Base-by-base conservation (phyloP, 2,329 filamentous ascomycete genomes). In the Verticillium tricorpus region DNA sequence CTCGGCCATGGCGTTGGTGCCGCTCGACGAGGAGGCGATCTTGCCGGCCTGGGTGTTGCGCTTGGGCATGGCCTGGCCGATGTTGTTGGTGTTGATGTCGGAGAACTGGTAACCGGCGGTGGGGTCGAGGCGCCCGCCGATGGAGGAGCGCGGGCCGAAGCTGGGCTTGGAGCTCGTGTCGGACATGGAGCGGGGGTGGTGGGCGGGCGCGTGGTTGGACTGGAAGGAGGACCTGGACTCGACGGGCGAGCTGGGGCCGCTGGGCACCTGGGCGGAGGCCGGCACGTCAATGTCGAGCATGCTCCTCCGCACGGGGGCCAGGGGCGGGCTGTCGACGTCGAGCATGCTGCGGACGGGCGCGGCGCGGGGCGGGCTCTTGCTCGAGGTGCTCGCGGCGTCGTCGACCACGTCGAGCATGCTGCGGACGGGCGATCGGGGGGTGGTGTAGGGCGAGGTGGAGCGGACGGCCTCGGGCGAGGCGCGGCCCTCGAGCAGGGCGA, bases 321-420 rank as follows among this genome's bases (percentile, higher is more conserved):
- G 67, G 28, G 76, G 69, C 32, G 75, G 77, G 60, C 76, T 76
- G 66, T 80, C 80, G 65, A 87, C 77, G 68, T 88, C 85, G 62
- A 89, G 80, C 85, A 90, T 87, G 74, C 86, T 90, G 66, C 87
- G 82, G 59, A 88, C 79, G 6, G 84, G 82, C n/a, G 79, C 79
- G 64, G 75, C 79, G 57, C 71, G 74, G 60, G 71, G 70, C 32
- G 62, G 62, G 54, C 68, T 60, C 60, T 66, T 65, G 56, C 63
- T 67, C 59, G 66, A 69, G 57, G 65, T 54, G 32, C 63, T 52
- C n/a, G 65, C 60, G 19, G 68, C 61, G 60, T 78, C 80, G 62
- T 83, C 79, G 70, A 81, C 79, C 68, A 87, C 79, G 70, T 88
- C 85, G 19, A 89, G 78, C 83, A 90, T 86, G 73, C 86, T 91